phyloP scores from a whole-genome alignment of 2,329 filamentous ascomycete species.

The Aspergillus latus region DNA sequence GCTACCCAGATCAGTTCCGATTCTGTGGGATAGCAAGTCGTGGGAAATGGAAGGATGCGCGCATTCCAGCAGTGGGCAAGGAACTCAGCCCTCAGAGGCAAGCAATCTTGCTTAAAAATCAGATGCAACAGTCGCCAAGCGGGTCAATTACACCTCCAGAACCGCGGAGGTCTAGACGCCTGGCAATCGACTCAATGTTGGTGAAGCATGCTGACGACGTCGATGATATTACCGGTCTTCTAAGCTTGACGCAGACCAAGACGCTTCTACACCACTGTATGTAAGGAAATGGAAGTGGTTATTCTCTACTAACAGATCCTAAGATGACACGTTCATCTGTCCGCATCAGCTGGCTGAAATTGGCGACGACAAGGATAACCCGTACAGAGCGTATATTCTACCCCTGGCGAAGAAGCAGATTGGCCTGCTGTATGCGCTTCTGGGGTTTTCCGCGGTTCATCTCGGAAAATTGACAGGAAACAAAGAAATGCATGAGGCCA shows the following conservation, averaged over 20 bases:
- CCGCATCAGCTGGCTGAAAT: slow-evolving; percentile 32
- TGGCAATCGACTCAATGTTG: background rate
- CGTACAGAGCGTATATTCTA: slow-evolving; percentile 31
- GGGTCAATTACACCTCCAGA: background rate
- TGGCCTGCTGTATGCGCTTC: slow-evolving; percentile 29
- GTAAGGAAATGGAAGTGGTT: background rate
- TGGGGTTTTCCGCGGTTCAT: slow-evolving; percentile 32
- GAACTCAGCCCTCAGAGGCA: background rate
- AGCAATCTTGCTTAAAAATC: too few species aligned
- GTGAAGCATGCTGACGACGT: background rate
- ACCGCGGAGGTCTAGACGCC: background rate
- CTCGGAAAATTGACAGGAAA: slow-evolving; percentile 25
- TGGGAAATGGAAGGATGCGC: slow-evolving; percentile 33
- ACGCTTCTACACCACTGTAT: slow-evolving; percentile 27
- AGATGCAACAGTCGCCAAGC: background rate
- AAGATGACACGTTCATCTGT: slow-evolving; percentile 31
- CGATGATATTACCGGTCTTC: slow-evolving; percentile 7
- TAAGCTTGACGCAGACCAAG: slow-evolving; percentile 15
- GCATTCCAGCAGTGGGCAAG: slow-evolving; percentile 18
- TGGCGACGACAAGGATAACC: slow-evolving; percentile 24
- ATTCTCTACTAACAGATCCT: background rate
- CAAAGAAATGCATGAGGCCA: slow-evolving; percentile 23
- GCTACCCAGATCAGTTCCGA: slow-evolving; percentile 34
- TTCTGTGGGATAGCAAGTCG: slow-evolving; percentile 33
- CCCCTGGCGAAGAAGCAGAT: slow-evolving; percentile 31